Conservation (phyloP, 345 rosid genomes). For the Sapria himalayana region DNA sequence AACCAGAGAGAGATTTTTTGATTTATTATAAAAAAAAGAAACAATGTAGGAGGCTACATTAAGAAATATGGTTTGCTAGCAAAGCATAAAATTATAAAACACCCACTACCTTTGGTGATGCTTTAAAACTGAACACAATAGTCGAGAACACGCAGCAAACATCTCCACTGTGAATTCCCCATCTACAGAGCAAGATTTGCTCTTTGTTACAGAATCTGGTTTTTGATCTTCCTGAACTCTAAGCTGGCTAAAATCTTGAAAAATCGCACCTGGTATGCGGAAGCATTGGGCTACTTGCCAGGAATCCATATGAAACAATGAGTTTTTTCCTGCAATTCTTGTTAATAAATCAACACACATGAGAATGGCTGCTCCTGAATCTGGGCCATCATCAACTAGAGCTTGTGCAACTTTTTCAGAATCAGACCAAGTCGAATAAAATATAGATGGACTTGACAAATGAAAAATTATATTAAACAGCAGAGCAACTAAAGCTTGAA, state of each 20-base stretch:
- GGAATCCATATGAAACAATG: conserved; percentile 42
- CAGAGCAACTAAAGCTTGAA: conserved; percentile 46
- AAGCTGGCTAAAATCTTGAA: conserved; percentile 26
- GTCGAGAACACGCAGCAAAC: conserved; percentile 50
- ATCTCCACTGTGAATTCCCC: conserved; percentile 30
- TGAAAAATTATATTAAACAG: conserved; percentile 57
- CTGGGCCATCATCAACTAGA: conserved; percentile 26
- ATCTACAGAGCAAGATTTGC: conserved; percentile 17
- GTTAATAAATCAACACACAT: conserved; percentile 78
- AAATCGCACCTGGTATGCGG: conserved; percentile 47
- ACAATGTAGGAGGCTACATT: no score
- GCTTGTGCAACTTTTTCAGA: no score
- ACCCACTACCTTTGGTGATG: conserved; percentile 44
- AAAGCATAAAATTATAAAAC: conserved; percentile 5
- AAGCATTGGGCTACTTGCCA: conserved; percentile 60
- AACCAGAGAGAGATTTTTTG: no score
- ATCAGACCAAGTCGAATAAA: conserved; percentile 14
- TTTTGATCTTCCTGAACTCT: conserved; percentile 13
- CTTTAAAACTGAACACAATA: conserved; percentile 55
- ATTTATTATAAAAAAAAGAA: no score
- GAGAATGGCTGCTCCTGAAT: conserved; percentile 70
- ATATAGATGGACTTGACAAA: conserved; percentile 51
- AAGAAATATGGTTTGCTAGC: no score
- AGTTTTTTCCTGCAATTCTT: conserved; percentile 53
- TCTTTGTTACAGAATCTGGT: conserved; percentile 10